Percentiles rank a stretch among this genome's conserved stretches.
Conservation (phyloP, 2,329 filamentous ascomycete species). For the Aspergillus uvarum region DNA sequence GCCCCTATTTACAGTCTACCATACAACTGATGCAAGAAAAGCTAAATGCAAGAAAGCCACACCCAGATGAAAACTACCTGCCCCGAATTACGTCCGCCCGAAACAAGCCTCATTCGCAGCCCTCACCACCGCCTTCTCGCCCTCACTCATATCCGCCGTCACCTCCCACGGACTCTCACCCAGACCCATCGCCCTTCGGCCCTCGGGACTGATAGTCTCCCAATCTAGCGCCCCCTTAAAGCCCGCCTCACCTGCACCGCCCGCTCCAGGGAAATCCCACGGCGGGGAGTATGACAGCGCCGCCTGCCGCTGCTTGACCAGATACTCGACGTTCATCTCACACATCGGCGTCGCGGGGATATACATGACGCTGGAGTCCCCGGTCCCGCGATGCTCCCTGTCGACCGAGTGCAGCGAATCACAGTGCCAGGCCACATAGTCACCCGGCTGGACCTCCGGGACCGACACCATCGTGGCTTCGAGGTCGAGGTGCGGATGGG, state of each 20-base stretch:
- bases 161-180: slow-evolving; percentile 51
- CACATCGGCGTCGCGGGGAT: slow-evolving; percentile 85
- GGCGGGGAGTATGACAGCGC: slow-evolving; percentile 68
- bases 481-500: slow-evolving; percentile 71
- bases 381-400: slow-evolving; percentile 66
- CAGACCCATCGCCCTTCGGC: slow-evolving; percentile 57
- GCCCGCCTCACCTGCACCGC: slow-evolving; percentile 42
- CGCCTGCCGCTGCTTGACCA: slow-evolving; percentile 67
- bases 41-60: too few species aligned
- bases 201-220: slow-evolving; percentile 46
- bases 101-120: slow-evolving; percentile 58
- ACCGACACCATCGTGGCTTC: slow-evolving; percentile 69
- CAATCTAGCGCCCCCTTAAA: slow-evolving; percentile 42
- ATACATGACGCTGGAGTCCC: slow-evolving; percentile 82
- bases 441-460: slow-evolving; percentile 67
- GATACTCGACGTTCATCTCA: slow-evolving; percentile 68
- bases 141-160: slow-evolving; percentile 47
- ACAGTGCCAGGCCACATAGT: slow-evolving; percentile 79
- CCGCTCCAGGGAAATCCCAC: slow-evolving; percentile 67
- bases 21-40: too few species aligned
- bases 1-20: too few species aligned
- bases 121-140: slow-evolving; percentile 53
- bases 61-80: too few species aligned
- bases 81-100: slow-evolving; percentile 12
- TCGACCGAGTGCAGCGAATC: slow-evolving; percentile 82